Conservation (phyloP, 2,329 filamentous ascomycete genomes). For the Verticillium nubilum region DNA sequence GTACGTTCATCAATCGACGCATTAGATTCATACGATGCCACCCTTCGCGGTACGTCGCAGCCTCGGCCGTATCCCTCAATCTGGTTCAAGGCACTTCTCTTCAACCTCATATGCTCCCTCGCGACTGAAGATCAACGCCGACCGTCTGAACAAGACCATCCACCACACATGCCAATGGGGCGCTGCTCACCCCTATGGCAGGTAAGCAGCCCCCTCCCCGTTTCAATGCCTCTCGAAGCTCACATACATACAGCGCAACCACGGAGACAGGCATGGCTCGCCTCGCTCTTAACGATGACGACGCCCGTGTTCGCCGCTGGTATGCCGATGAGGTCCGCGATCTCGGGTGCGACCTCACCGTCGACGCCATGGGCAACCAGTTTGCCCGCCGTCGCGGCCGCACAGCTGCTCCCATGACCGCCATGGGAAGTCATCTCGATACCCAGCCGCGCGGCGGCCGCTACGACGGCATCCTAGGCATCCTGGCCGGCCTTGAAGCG, state of each 20-base stretch:
- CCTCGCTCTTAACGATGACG: slow-evolving; percentile 64
- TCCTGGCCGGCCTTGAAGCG: slow-evolving; percentile 69
- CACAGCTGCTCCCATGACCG: slow-evolving; percentile 56
- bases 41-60: neutral
- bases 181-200: slow-evolving; percentile 19
- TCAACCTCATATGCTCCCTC: neutral
- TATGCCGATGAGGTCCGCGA: slow-evolving; percentile 58
- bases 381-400: slow-evolving; percentile 66
- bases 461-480: slow-evolving; percentile 74
- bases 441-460: slow-evolving; percentile 60
- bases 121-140: slow-evolving; percentile 20
- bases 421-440: slow-evolving; percentile 65
- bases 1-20: neutral
- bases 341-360: slow-evolving; percentile 60
- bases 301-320: slow-evolving; percentile 70
- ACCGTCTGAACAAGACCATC: slow-evolving; percentile 21
- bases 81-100: neutral
- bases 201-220: slow-evolving; percentile 14
- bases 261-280: slow-evolving; percentile 71
- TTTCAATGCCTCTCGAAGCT: neutral
- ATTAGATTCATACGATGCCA: no score
- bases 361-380: slow-evolving; percentile 77
- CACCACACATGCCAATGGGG: slow-evolving; percentile 28
- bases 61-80: neutral
- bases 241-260: slow-evolving; percentile 4